Evolutionary conservation across 345 rosid genomes (phyloP).

Genomic region (Rhodamnia argentea): DNA sequence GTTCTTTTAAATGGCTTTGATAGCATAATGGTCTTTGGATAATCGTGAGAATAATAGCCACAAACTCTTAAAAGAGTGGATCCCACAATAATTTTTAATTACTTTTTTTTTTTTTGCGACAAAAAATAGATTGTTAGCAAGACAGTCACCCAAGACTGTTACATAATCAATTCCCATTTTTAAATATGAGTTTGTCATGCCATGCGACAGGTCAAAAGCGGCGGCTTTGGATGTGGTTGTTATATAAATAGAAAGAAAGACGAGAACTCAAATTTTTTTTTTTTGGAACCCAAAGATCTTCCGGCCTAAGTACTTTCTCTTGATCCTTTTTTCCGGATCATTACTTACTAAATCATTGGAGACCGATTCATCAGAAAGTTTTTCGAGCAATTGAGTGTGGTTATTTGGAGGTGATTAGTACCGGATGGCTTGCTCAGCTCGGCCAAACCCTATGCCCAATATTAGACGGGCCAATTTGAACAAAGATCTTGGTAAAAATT

Average conservation of each 20-base stretch:
- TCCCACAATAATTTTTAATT: too few species aligned
- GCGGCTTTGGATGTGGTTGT: neutral
- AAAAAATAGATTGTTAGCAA: too few species aligned
- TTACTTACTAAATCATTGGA: neutral
- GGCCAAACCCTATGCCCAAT: neutral
- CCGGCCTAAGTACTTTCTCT: neutral
- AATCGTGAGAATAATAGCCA: too few species aligned
- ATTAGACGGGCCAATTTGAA: neutral
- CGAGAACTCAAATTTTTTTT: neutral
- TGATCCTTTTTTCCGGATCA: neutral
- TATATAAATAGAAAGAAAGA: neutral
- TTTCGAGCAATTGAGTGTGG: neutral
- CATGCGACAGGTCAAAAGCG: neutral
- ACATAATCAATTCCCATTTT: too few species aligned
- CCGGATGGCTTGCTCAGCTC: neutral
- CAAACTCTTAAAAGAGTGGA: too few species aligned
- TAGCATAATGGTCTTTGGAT: too few species aligned
- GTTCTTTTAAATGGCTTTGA: neutral
- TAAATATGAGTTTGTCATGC: neutral
- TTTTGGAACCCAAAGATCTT: neutral
- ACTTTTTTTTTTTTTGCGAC: too few species aligned
- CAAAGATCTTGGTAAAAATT: neutral
- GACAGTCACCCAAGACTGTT: too few species aligned
- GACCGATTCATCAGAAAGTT: neutral
- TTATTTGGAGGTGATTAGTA: neutral